phyloP scores from a whole-genome alignment of 768 basidiomycete genomes.

The Cystoderma amianthinum region DNA sequence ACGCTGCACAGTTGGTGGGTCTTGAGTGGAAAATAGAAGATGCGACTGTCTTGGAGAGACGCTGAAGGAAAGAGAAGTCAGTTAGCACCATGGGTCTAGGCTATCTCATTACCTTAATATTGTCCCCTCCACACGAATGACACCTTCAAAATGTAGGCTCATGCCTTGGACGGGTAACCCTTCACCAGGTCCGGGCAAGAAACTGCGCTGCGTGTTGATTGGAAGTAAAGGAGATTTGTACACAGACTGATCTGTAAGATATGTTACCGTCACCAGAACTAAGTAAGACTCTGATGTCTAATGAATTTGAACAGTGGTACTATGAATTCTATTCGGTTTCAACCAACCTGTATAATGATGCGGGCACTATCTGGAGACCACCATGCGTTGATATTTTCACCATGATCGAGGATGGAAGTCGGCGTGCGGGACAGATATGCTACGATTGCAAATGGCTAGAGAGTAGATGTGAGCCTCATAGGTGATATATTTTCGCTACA shows the following conservation, averaged over 20 bases:
- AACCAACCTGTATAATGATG: constrained; percentile 72
- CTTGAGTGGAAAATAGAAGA: constrained; percentile 67
- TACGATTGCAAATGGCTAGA: constrained; percentile 64
- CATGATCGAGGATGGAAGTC: constrained; percentile 75
- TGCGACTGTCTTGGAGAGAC: constrained; percentile 68
- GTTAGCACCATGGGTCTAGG: neutral
- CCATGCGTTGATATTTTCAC: constrained; percentile 64
- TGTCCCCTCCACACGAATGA: constrained; percentile 70
- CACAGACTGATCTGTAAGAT: constrained; percentile 44
- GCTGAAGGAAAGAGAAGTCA: constrained; percentile 27
- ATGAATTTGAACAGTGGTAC: neutral
- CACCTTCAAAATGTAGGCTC: constrained; percentile 70
- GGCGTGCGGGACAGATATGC: constrained; percentile 72
- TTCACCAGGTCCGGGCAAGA: constrained; percentile 79
- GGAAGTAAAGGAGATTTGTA: constrained; percentile 50
- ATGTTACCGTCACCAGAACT: constrained; percentile 64
- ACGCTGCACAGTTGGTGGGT: constrained; percentile 71
- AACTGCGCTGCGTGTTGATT: constrained; percentile 53
- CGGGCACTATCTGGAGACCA: constrained; percentile 83
- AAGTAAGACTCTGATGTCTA: constrained; percentile 81
- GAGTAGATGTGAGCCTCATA: neutral
- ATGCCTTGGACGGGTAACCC: constrained; percentile 63
- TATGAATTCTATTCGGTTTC: neutral
- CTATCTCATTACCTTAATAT: constrained; percentile 50
- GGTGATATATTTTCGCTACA: too few relatives aligned